Conservation (phyloP, 495 filamentous ascomycete genomes). For the Clavariopsis aquatica region DNA sequence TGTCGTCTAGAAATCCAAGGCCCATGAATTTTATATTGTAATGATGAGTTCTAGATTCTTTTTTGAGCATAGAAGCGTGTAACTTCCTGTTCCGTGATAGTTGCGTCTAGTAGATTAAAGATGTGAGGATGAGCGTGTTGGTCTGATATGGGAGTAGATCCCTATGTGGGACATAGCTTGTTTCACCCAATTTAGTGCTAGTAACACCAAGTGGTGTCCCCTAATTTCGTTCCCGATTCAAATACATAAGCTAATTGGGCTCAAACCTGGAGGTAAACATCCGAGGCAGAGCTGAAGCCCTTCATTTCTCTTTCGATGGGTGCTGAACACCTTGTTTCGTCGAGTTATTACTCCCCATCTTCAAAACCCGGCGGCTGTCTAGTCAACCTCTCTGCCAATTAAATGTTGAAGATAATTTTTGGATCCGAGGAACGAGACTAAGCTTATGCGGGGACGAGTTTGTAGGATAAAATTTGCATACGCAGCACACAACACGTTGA, state of each 20-base stretch:
- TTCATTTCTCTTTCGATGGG: background rate
- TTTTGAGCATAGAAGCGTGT: background rate
- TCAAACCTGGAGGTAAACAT: background rate
- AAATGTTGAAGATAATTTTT: background rate
- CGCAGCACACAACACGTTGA: no score
- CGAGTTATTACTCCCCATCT: background rate
- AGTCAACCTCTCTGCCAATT: background rate
- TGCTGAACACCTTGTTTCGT: slow-evolving; percentile 1
- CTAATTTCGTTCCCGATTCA: background rate
- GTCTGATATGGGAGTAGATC: background rate
- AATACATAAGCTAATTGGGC: background rate
- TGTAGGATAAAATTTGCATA: no score
- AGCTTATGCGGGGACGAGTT: no score
- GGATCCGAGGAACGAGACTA: background rate
- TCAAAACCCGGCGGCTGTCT: background rate
- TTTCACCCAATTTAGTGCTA: slow-evolving; percentile 11
- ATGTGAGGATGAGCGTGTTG: background rate
- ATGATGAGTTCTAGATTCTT: background rate
- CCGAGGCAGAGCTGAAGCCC: background rate
- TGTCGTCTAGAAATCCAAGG: background rate
- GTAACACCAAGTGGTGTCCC: slow-evolving; percentile 2
- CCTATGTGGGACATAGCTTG: background rate
- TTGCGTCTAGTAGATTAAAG: background rate
- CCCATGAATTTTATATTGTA: background rate
- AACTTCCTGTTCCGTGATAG: background rate